phyloP scores from a whole-genome alignment of 1,139 yeast species.

The Blastobotrys niveus region DNA sequence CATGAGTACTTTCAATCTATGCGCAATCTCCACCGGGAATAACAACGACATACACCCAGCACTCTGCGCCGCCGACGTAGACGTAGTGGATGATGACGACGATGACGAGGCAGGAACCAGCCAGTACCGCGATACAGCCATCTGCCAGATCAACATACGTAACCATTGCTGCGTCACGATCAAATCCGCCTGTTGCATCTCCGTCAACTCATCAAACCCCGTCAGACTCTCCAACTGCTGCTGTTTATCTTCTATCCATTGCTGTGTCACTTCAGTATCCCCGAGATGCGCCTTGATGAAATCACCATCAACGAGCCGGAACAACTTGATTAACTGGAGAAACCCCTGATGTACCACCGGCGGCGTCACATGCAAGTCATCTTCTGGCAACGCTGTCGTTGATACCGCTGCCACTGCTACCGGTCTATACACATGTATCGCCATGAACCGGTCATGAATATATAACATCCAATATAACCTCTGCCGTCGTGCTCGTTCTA shows the following conservation, averaged over 20 bases:
- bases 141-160: slow-evolving; percentile 23
- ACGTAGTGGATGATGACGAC: no score
- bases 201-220: slow-evolving; percentile 16
- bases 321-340: slow-evolving; percentile 20
- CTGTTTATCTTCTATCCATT: slow-evolving; percentile 22
- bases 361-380: slow-evolving; percentile 15
- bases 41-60: slow-evolving; percentile 19
- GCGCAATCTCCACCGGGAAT: slow-evolving; percentile 22
- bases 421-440: slow-evolving; percentile 20
- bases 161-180: slow-evolving; percentile 24
- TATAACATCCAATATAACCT: slow-evolving; percentile 23
- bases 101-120: slow-evolving; percentile 12
- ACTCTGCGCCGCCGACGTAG: not conserved
- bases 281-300: slow-evolving; percentile 21
- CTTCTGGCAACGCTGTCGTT: slow-evolving; percentile 16
- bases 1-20: slow-evolving; percentile 16
- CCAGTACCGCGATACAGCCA: slow-evolving; percentile 22
- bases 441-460: slow-evolving; percentile 23
- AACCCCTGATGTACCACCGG: slow-evolving; percentile 19
- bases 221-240: slow-evolving; percentile 13
- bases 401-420: slow-evolving; percentile 16
- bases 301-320: slow-evolving; percentile 20
- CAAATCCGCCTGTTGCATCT: slow-evolving; percentile 22
- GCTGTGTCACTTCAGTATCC: slow-evolving; percentile 7
- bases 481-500: slow-evolving; percentile 18